Base-by-base conservation (phyloP, 495 filamentous ascomycete species). In the Penicillium paradoxum region DNA sequence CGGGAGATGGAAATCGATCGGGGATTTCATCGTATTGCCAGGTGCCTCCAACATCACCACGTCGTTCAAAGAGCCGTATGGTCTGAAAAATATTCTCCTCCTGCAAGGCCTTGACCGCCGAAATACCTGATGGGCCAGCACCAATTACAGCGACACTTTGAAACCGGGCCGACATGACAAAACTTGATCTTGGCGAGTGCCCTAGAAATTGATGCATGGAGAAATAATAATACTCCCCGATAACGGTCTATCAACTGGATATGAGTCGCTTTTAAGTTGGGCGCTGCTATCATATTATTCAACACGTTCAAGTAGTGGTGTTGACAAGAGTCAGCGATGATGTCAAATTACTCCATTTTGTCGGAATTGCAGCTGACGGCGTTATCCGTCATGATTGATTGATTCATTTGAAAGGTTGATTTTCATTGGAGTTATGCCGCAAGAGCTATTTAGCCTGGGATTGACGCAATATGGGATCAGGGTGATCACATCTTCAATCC, bases 51-150 rank as follows among this genome's bases (percentile, higher is more conserved):
- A 72, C 59, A 2, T 64, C 64, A 45, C 78, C 73, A 11, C 75
- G 67, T 47, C 79, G 61, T 60, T 82, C 79, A 58, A 81, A 82
- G 2, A 79, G 72, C 29, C 78, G 73, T 39, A 80, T 77, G 3
- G 60, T 57, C 47, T 75, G 66, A 58, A 81, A 82, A 0, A 60
- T 57, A 32, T 76, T 65, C 50, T 82, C 79, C 46, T 76, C 70
- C 9, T 67, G 70, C 9, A 82, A 60, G 4, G 78, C 77, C 62
- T 80, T 75, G n/a, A 78, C 58, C 2, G 78, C 58, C 32, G 79
- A 79, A 30, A 78, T 72, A 1, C 78, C 78, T 0, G 77, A 73
- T 13, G 78, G 79, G 8, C 78, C 78, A 6, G 73, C 71, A 6
- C 79, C 78, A 39, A 82, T 78, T 1, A 81, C 72, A 33, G 78